Evolutionary conservation across 179 eudicot genomes (phyloP), one percentile per base, ranked within the genome.

Genomic region (Heliamphora pulchella): DNA sequence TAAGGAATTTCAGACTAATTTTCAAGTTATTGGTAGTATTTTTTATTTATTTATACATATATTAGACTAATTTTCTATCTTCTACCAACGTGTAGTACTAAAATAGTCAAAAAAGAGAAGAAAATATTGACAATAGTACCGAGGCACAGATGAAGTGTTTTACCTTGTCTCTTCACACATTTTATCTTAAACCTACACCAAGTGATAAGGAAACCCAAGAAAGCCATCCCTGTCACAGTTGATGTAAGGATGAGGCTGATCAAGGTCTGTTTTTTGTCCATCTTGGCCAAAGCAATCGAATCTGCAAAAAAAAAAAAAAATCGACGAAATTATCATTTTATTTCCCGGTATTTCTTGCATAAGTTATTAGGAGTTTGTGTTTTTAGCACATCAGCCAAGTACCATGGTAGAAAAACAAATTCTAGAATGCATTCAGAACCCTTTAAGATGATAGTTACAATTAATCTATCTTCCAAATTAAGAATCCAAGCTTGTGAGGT

Each of bases 291-390:
- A 64, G 79, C 59, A 47, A 64, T 77, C 22, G 8, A 77, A 20
- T 77, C 79, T 77, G 71, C 63, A n/a, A n/a, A n/a, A n/a, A 74
- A 53, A 55, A 47, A 41, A 73, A 74, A 74, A 47, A 54, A 54
- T 11, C 4, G 4, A 3, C 5, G 0, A 22, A 72, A 73, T 43
- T 44, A 54, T 5, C 10, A 5, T 39, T 20, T 43, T 74, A n/a
- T 74, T 74, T 54, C 31, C 1, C 31, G 59, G 61, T 22, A 51
- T 20, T 72, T 10, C 8, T 10, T 47, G 14, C 3, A 6, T 4
- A 46, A 43, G 5, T 2, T 54, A 54, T 6, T 54, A 0, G 10
- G 58, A 54, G 11, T 2, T 54, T 54, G 58, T 54, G 58, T 10
- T 54, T 54, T 8, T 14, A 54, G 13, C 11, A 54, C 11, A 54